Base-by-base conservation (phyloP, 306 rosid genomes). In the Lathyrus tuberosus region DNA sequence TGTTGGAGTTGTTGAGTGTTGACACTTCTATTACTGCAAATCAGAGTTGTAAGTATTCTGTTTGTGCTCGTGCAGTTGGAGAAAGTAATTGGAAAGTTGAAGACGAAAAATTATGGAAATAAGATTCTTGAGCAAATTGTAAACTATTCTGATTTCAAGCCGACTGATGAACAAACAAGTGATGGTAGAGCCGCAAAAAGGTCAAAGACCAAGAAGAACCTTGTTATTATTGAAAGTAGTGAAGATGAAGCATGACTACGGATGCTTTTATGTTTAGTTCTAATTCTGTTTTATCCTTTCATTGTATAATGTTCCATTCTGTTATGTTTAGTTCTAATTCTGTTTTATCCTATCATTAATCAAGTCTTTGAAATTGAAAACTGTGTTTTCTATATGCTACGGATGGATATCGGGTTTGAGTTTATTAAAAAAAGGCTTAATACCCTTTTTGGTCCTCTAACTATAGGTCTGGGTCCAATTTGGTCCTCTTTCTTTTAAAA, bases 11-110 rank as follows among this genome's bases (percentile, higher is more conserved):
- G 37, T 22, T 35, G 14, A 41, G n/a, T 41, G 13, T 12, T 53
- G 33, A 63, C 17, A 28, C 58, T 46, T 46, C 5, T 53, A 28
- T 65, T 13, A 30, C 43, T 30, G 31, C 11, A 22, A 59, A 53
- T 74, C 54, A 42, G 67, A 74, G 46, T 42, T 69, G 16, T 41
- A 48, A 35, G 17, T 8, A 60, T 71, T 20, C 2, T 66, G 28
- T 64, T 56, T 62, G 46, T 76, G 48, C 31, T 31, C 3, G 58
- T 66, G 82, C 97, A 90, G 98, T 81, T 86, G 91, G 91, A 93
- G 78, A 88, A 85, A 73, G 78, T 82, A 37, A 82, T 93, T 69
- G 91, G 97, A 62, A 93, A 85, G 70, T 35, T 88, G 85, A 93
- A 88, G 85, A 83, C 87, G 0, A 78, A 84, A 74, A 93, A 86